Evolutionary conservation across 306 rosid genomes (phyloP).

Genomic region (Inga laurina): DNA sequence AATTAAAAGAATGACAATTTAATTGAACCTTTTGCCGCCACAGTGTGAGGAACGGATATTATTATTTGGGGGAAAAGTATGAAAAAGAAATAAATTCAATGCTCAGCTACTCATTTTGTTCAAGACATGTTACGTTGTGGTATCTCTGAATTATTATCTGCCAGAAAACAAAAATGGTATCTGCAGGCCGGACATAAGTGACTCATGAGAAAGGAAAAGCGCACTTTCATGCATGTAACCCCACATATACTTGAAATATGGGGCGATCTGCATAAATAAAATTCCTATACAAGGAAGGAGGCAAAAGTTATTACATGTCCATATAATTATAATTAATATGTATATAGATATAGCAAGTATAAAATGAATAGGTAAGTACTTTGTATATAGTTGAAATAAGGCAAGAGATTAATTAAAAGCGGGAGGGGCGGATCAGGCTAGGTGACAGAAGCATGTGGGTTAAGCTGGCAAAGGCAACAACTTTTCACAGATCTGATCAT

Average conservation of each 20-base stretch:
- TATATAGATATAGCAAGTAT: too few species aligned
- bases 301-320: background rate
- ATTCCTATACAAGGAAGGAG: constrained; percentile 26
- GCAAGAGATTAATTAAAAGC: constrained; percentile 45
- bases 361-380: too few species aligned
- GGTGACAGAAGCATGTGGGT: constrained; percentile 79
- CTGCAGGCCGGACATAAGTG: constrained; percentile 38
- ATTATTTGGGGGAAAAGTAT: background rate
- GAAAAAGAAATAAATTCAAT: background rate
- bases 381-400: constrained; percentile 20
- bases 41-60: background rate
- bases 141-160: constrained; percentile 39
- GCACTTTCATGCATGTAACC: constrained; percentile 43
- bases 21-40: background rate
- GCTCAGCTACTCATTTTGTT: background rate
- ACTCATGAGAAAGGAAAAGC: constrained; percentile 33
- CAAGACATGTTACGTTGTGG: constrained; percentile 19
- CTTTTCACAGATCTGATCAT: constrained; percentile 35
- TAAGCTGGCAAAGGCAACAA: constrained; percentile 46
- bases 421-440: constrained; percentile 62
- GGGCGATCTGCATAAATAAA: constrained; percentile 15
- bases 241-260: constrained; percentile 25
- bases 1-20: background rate
- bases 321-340: background rate
- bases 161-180: constrained; percentile 42